These are phyloP conservation scores for Omphalotus guepiniiformis DNA, from an alignment of 768 basidiomycete genomes.

Conservation along the genomic window DNA sequence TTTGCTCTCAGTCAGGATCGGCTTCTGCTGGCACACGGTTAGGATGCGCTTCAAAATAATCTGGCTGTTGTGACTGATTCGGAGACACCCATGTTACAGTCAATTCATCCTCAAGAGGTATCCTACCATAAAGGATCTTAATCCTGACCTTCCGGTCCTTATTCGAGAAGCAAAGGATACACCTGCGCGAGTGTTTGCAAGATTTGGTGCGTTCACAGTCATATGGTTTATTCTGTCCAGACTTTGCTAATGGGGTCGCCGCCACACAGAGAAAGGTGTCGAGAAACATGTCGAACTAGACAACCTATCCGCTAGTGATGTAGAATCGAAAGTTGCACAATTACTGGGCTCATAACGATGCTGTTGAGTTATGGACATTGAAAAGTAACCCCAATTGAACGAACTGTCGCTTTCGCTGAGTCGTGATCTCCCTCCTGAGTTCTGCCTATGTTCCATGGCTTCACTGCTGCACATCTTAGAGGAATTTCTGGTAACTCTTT, in stretches of 20 bases:
- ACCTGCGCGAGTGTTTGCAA: slow-evolving; percentile 77
- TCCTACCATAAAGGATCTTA: slow-evolving; percentile 71
- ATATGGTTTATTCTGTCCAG: slow-evolving; percentile 10
- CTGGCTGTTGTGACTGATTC: not conserved
- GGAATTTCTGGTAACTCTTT: too few species aligned
- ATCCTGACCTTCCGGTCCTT: slow-evolving; percentile 81
- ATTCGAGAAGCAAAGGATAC: slow-evolving; percentile 79
- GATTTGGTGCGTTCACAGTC: slow-evolving; percentile 62
- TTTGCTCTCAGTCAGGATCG: slow-evolving; percentile 72
- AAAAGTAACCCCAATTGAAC: too few species aligned
- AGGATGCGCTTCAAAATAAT: slow-evolving; percentile 16
- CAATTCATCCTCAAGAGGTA: slow-evolving; percentile 78
- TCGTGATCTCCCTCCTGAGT: too few species aligned
- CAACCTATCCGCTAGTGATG: slow-evolving; percentile 65
- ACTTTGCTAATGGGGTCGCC: slow-evolving; percentile 15
- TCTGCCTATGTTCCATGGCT: too few species aligned
- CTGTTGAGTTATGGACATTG: too few species aligned
- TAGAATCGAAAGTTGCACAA: slow-evolving; percentile 65
- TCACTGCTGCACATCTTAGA: too few species aligned
- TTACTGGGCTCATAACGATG: slow-evolving; percentile 42
- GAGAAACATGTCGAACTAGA: slow-evolving; percentile 82
- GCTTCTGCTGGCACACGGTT: slow-evolving; percentile 81
- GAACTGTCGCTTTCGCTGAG: too few species aligned
- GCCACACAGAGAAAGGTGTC: slow-evolving; percentile 70
- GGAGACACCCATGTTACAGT: slow-evolving; percentile 34